These are phyloP conservation scores for Dillenia turbinata DNA, from an alignment of 164 flowering plant species.

Conservation along the genomic window DNA sequence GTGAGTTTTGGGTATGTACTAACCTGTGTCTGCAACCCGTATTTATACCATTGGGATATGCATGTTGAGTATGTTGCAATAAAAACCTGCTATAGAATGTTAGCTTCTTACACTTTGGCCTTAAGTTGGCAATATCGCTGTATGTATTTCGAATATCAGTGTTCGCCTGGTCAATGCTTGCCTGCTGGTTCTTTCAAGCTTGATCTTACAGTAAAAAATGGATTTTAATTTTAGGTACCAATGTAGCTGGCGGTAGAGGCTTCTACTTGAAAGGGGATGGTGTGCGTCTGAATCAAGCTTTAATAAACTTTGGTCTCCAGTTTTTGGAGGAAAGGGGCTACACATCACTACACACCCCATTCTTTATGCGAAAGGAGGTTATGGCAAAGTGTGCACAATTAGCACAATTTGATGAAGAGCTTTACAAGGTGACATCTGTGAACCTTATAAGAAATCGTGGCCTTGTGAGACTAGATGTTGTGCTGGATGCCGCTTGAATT, in stretches of 20 bases:
- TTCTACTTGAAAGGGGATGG: constrained; percentile 88
- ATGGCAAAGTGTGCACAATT: constrained; percentile 98
- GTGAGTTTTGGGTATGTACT: too few species aligned
- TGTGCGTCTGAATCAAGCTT: constrained; percentile 82
- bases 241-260: constrained; percentile 96
- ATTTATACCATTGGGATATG: too few species aligned
- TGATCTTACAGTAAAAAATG: too few species aligned
- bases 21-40: too few species aligned
- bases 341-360: constrained; percentile 74
- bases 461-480: neutral
- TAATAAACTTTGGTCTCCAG: constrained; percentile 72
- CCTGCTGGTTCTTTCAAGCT: too few species aligned
- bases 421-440: constrained; percentile 71
- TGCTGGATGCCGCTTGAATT: too few species aligned
- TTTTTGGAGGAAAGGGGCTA: constrained; percentile 66
- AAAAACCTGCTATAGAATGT: too few species aligned
- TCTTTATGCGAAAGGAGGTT: constrained; percentile 90
- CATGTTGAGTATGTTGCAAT: too few species aligned
- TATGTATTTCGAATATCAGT: too few species aligned
- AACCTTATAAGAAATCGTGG: neutral
- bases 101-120: too few species aligned
- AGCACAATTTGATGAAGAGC: constrained; percentile 98
- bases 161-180: too few species aligned
- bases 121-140: too few species aligned
- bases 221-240: constrained; percentile 43